phyloP scores from a whole-genome alignment of 2,329 filamentous ascomycete species.

The Knufia petricola region DNA sequence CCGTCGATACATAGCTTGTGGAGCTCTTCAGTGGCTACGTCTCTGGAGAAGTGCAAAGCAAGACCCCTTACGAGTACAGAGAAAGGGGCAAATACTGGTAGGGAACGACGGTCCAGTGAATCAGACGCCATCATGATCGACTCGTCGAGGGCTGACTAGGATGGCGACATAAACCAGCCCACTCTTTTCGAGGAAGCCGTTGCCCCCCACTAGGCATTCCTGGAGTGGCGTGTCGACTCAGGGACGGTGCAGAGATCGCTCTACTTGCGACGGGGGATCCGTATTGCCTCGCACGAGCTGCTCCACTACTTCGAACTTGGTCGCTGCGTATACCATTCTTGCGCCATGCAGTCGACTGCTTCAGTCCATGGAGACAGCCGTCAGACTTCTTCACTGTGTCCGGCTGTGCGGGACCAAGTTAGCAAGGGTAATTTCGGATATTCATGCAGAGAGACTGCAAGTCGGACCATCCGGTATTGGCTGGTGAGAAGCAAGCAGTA shows the following conservation, averaged over 20 bases:
- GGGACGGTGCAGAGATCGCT: slow-evolving; percentile 23
- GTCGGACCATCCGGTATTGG: too few relatives aligned
- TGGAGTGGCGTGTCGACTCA: slow-evolving; percentile 19
- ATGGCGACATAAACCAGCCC: slow-evolving; percentile 7
- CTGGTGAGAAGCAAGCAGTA: background rate
- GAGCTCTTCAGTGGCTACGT: background rate
- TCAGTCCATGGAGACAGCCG: slow-evolving; percentile 49
- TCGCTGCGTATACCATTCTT: slow-evolving; percentile 52
- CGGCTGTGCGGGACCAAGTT: slow-evolving; percentile 50
- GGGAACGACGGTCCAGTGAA: slow-evolving; percentile 17
- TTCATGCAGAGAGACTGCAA: background rate
- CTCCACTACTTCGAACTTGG: slow-evolving; percentile 58
- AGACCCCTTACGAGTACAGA: background rate
- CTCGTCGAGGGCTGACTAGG: slow-evolving; percentile 14
- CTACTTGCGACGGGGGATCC: slow-evolving; percentile 50
- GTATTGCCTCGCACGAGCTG: slow-evolving; percentile 55
- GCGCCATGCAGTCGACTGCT: slow-evolving; percentile 53
- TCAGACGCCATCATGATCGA: slow-evolving; percentile 12
- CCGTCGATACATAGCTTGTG: slow-evolving; percentile 36
- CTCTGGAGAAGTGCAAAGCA: background rate
- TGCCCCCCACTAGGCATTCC: slow-evolving; percentile 21
- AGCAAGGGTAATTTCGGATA: slow-evolving; percentile 21
- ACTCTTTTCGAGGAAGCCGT: slow-evolving; percentile 10
- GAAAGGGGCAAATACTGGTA: slow-evolving; percentile 8
- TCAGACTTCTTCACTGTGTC: slow-evolving; percentile 56